These are phyloP conservation scores for Fusarium pseudograminearum DNA, from an alignment of 2,329 filamentous ascomycete genomes.

Conservation along the genomic window DNA sequence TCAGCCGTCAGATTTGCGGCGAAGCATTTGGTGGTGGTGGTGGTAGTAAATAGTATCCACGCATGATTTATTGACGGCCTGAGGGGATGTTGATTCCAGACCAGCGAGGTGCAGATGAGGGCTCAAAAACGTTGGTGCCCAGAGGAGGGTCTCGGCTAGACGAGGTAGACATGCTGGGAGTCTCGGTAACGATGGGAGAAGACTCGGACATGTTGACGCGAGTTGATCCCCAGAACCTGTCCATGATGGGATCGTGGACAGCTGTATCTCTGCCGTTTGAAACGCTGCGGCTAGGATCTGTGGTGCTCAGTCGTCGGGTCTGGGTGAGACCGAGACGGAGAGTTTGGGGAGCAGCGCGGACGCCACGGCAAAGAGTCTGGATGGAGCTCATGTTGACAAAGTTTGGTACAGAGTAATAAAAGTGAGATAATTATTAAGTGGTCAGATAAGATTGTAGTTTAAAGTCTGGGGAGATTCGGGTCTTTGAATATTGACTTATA, in stretches of 20 bases:
- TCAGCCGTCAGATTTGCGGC: not conserved
- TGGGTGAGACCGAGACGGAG: constrained; percentile 29
- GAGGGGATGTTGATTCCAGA: constrained; percentile 26
- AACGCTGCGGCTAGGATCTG: constrained; percentile 18
- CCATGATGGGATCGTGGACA: constrained; percentile 43
- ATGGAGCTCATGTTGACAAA: constrained; percentile 39
- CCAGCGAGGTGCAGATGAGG: constrained; percentile 41
- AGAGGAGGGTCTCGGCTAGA: constrained; percentile 40
- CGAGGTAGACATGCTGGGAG: constrained; percentile 8
- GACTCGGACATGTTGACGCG: constrained; percentile 15
- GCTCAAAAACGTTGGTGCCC: constrained; percentile 41
- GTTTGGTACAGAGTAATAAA: not conserved
- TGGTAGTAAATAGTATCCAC: not conserved
- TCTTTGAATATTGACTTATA: constrained; percentile 21
- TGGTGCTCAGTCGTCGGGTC: constrained; percentile 34
- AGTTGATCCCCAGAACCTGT: constrained; percentile 35
- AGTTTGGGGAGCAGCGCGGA: constrained; percentile 27
- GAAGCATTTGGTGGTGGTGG: not conserved
- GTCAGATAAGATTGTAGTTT: not conserved
- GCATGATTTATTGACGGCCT: constrained; percentile 7
- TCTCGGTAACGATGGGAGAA: constrained; percentile 5
- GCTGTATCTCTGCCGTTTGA: constrained; percentile 32
- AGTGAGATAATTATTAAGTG: not conserved
- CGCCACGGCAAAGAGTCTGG: constrained; percentile 37
- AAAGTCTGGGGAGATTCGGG: not conserved